Evolutionary conservation across 257 asterid species (phyloP).

Genomic region (Sherardia arvensis): DNA sequence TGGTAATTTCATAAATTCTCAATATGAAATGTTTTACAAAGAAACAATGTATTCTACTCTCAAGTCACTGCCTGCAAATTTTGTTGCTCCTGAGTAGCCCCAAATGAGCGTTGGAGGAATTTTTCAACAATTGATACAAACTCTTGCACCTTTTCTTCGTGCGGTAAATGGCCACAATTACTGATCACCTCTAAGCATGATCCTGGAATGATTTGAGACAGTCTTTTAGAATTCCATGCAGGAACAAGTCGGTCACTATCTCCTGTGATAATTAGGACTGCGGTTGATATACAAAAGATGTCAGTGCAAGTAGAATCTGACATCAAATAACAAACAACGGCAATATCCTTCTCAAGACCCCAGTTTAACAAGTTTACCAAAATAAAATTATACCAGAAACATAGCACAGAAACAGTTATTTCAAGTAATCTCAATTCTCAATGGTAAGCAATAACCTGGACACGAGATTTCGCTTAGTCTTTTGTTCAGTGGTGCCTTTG

Average conservation of each 20-base stretch:
- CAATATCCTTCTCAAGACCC: not conserved
- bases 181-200: conserved; percentile 55
- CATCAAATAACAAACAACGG: not conserved
- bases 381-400: not conserved
- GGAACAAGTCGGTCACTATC: conserved; percentile 92
- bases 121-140: conserved; percentile 59
- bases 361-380: not conserved
- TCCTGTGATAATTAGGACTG: conserved; percentile 86
- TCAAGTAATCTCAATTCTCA: not conserved
- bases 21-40: not conserved
- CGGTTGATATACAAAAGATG: conserved; percentile 7
- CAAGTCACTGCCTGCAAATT: conserved; percentile 41
- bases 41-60: conserved; percentile 3
- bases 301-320: conserved; percentile 4
- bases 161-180: conserved; percentile 93
- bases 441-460: conserved; percentile 51
- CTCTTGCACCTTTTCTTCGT: conserved; percentile 81
- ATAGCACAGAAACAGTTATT: not conserved
- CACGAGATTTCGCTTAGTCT: conserved; percentile 68
- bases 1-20: not conserved
- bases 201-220: conserved; percentile 79
- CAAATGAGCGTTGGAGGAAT: conserved; percentile 44
- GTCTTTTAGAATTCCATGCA: conserved; percentile 72
- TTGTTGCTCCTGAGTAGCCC: conserved; percentile 38
- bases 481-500: conserved; percentile 43